Evolutionary conservation across 1,139 yeast genomes (phyloP).

Genomic region (Taphrina pruni): DNA sequence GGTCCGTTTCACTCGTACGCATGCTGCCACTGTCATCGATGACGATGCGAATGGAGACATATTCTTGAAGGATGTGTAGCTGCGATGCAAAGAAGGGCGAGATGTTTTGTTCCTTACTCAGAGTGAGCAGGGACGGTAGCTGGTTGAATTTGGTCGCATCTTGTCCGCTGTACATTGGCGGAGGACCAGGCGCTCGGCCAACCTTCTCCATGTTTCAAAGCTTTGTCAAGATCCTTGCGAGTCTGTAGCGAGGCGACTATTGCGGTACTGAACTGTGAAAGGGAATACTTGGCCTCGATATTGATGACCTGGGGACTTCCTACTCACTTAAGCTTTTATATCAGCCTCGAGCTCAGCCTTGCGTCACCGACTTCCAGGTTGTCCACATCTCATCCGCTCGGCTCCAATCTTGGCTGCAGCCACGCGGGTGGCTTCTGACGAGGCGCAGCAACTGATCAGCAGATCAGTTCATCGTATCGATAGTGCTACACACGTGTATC

Average conservation of each 20-base stretch:
- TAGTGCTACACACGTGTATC: no score
- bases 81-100: constrained; percentile 39
- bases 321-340: no score
- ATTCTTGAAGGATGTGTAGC: constrained; percentile 34
- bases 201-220: constrained; percentile 7
- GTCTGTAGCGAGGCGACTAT: neutral
- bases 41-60: constrained; percentile 28
- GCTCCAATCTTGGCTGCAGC: neutral
- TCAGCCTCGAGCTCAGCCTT: neutral
- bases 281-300: neutral
- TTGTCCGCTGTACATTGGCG: constrained; percentile 35
- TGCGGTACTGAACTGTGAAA: neutral
- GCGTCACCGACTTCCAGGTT: neutral
- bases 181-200: constrained; percentile 17
- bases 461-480: neutral
- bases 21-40: constrained; percentile 39
- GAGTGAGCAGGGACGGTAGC: constrained; percentile 23
- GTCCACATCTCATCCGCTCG: neutral
- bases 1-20: constrained; percentile 37
- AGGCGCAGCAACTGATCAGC: neutral
- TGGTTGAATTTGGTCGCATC: constrained; percentile 34
- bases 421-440: neutral
- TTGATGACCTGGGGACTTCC: no score
- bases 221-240: no score
- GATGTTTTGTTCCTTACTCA: constrained; percentile 29